These are phyloP conservation scores for Herpotrichia juniperi DNA, from an alignment of 2,329 filamentous ascomycete species.

Conservation along the genomic window DNA sequence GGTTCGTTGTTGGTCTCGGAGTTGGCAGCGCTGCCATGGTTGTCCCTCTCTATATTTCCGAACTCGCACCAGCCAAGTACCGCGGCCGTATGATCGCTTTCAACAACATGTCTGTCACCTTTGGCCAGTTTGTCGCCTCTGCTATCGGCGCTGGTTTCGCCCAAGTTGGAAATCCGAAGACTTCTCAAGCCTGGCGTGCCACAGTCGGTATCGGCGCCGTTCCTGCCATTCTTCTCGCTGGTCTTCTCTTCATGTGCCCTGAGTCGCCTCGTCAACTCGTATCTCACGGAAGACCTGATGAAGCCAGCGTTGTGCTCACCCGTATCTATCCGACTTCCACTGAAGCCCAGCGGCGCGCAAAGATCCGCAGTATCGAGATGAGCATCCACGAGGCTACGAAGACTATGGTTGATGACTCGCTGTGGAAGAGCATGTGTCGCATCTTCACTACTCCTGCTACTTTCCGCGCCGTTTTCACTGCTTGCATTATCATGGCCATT, in stretches of 20 bases:
- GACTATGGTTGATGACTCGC: slow-evolving; percentile 37
- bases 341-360: slow-evolving; percentile 30
- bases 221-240: slow-evolving; percentile 42
- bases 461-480: slow-evolving; percentile 41
- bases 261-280: slow-evolving; percentile 47
- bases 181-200: slow-evolving; percentile 41
- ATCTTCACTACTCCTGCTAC: slow-evolving; percentile 42
- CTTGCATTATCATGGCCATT: slow-evolving; percentile 46
- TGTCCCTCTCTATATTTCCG: slow-evolving; percentile 37
- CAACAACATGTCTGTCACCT: slow-evolving; percentile 43
- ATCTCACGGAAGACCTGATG: slow-evolving; percentile 36
- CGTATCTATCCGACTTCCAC: slow-evolving; percentile 41
- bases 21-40: slow-evolving; percentile 40
- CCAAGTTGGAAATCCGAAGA: slow-evolving; percentile 32
- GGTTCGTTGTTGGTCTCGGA: slow-evolving; percentile 38
- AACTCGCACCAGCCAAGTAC: slow-evolving; percentile 38
- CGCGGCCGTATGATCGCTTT: slow-evolving; percentile 44
- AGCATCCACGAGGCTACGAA: slow-evolving; percentile 40
- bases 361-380: slow-evolving; percentile 34
- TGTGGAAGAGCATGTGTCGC: slow-evolving; percentile 37
- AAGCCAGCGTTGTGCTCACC: slow-evolving; percentile 38
- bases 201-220: slow-evolving; percentile 45
- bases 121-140: slow-evolving; percentile 40
- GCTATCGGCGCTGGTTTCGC: slow-evolving; percentile 41
- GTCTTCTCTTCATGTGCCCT: slow-evolving; percentile 42